phyloP scores from a whole-genome alignment of 2,329 filamentous ascomycete species.

The Aspergillus luchuensis region DNA sequence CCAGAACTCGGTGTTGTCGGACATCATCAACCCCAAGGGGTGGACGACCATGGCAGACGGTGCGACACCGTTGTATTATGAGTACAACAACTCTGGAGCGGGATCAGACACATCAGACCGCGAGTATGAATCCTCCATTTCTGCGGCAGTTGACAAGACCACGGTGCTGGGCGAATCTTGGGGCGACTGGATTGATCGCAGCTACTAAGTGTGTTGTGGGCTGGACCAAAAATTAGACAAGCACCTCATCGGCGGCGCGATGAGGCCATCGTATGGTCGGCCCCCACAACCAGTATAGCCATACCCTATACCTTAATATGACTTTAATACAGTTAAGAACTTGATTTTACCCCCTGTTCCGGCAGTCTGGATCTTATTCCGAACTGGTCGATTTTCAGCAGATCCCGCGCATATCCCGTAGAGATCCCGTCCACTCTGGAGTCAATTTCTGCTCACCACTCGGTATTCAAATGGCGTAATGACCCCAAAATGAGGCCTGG shows the following conservation, averaged over 20 bases:
- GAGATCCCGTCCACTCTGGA: too few relatives aligned
- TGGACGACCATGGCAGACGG: conserved; percentile 37
- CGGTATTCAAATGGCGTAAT: too few relatives aligned
- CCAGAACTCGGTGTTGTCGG: conserved; percentile 31
- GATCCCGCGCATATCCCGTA: neutral
- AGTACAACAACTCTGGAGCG: conserved; percentile 31
- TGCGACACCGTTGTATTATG: conserved; percentile 36
- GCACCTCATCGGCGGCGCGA: conserved; percentile 22
- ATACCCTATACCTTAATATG: too few relatives aligned
- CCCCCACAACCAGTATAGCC: neutral
- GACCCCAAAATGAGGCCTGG: too few relatives aligned
- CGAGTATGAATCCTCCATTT: conserved; percentile 26
- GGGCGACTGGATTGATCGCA: conserved; percentile 22
- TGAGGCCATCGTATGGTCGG: conserved; percentile 14
- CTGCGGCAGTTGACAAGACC: conserved; percentile 27
- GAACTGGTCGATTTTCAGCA: neutral
- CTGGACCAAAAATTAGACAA: conserved; percentile 1
- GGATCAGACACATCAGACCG: conserved; percentile 26
- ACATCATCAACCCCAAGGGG: conserved; percentile 34
- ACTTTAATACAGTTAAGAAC: too few relatives aligned
- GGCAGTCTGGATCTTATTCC: neutral
- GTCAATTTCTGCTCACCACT: too few relatives aligned
- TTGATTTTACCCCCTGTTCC: neutral
- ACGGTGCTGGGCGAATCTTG: conserved; percentile 29
- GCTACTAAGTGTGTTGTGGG: neutral